Evolutionary conservation across 2,329 filamentous ascomycete genomes (phyloP).

Genomic region (Diaporthe vaccinii): DNA sequence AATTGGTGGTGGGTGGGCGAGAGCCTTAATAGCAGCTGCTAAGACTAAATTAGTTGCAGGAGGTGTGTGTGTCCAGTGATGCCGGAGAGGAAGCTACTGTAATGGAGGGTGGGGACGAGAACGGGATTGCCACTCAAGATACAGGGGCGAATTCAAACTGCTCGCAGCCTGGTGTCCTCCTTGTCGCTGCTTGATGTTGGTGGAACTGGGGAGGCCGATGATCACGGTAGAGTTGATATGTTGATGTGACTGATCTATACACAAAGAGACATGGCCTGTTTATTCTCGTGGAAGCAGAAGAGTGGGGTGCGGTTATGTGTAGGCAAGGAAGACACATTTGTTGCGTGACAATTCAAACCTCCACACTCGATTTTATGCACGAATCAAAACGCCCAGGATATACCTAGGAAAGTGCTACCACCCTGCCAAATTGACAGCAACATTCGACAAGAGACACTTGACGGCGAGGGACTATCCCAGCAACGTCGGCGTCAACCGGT

Average conservation of each 20-base stretch:
- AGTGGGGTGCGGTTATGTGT: neutral
- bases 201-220: neutral
- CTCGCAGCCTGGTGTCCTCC: neutral
- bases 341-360: neutral
- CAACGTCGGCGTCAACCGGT: neutral
- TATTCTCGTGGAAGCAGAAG: neutral
- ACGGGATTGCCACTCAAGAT: too few relatives aligned
- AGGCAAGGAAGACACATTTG: neutral
- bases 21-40: too few relatives aligned
- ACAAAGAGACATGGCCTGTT: neutral
- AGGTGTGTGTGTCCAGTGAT: too few relatives aligned
- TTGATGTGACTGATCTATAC: neutral
- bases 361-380: neutral
- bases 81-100: neutral
- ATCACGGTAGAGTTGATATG: neutral
- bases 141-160: too few relatives aligned
- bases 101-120: neutral
- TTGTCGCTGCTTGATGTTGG: neutral
- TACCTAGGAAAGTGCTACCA: neutral
- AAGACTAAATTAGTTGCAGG: too few relatives aligned
- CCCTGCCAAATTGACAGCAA: neutral
- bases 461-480: neutral
- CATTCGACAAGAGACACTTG: neutral
- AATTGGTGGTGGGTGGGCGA: too few relatives aligned
- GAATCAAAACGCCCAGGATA: neutral